Base-by-base conservation (phyloP, 192 early-diverging fungal species). In the Neocallimastix lanati region DNA sequence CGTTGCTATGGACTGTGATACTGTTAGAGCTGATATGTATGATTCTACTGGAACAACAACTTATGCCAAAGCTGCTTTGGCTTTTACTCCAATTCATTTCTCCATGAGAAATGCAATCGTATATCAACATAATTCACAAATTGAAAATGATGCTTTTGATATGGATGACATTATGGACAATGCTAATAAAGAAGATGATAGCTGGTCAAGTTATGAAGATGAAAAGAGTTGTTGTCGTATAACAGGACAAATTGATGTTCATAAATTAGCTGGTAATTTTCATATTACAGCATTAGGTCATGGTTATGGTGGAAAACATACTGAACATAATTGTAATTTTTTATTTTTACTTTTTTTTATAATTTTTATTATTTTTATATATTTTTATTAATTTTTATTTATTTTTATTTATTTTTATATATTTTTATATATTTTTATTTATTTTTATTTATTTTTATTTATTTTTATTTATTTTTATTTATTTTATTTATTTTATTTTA, bases 201-300 rank as follows among this genome's bases (percentile, higher is more conserved):
- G 16, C 80, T 79, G 30, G 58, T 40, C n/a, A n/a, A 82, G 81
- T 36, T 30, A 76, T 28, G 35, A 76, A 78, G 81, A 77, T 77
- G 86, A 86, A 37, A 85, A 86, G 67, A 85, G 87, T 35, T 93
- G 90, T 4, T 98, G 96, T 83, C 83, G 92, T 15, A 87, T 96
- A 16, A 81, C 83, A 33, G 96, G 96, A 21, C 86, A 89, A 13
- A 86, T 94, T 16, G 80, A 86, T 33, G 90, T 93, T 77, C 92
- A 92, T 84, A 96, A 94, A 80, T 88, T 98, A 13, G 86, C 91
- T 11, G 94, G 95, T 28, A 94, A 95, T 84, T 86, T 98, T 76
- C 96, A 97, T 79, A 89, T 98, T 83, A 98, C 96, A 9, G 92
- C 95, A 13, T 83, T 89, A 50, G 96, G 96, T 16, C 94, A 97